phyloP scores from a whole-genome alignment of 1,139 yeast genomes.

The Suhomyces panamericanus region DNA sequence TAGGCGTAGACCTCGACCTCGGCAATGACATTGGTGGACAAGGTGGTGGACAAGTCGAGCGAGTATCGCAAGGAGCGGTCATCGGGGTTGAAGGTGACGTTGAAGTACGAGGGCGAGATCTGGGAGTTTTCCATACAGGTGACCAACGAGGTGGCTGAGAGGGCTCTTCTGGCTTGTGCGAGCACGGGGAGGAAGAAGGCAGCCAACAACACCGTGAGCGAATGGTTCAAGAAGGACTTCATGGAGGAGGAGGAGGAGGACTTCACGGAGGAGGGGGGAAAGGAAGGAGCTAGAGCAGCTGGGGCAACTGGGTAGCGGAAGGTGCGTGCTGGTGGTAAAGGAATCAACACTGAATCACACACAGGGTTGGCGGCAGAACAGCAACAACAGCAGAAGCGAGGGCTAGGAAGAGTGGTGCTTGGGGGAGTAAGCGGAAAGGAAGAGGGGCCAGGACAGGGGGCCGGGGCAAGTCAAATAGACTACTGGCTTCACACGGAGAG shows the following conservation, averaged over 20 bases:
- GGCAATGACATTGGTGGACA: slow-evolving; percentile 58
- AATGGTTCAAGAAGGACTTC: slow-evolving; percentile 5
- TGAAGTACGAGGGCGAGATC: slow-evolving; percentile 62
- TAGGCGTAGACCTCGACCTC: slow-evolving; percentile 70
- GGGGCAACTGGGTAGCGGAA: too few relatives aligned
- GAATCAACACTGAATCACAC: too few relatives aligned
- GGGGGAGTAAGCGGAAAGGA: too few relatives aligned
- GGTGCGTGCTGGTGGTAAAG: too few relatives aligned
- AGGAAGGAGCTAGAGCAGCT: not conserved
- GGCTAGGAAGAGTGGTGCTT: too few relatives aligned
- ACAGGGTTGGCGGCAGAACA: too few relatives aligned
- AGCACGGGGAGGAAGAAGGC: slow-evolving; percentile 6
- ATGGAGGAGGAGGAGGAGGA: not conserved
- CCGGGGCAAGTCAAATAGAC: too few relatives aligned
- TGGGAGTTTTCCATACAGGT: slow-evolving; percentile 72
- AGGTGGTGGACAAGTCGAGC: slow-evolving; percentile 61
- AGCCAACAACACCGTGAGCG: slow-evolving; percentile 7
- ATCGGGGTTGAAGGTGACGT: slow-evolving; percentile 69
- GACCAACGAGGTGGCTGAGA: slow-evolving; percentile 66
- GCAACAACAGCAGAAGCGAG: too few relatives aligned
- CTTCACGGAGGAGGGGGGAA: not conserved
- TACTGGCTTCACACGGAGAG: not conserved
- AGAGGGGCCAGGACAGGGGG: too few relatives aligned
- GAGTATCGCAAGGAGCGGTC: slow-evolving; percentile 59
- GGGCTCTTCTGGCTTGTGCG: slow-evolving; percentile 35